Conservation (phyloP, 2,329 filamentous ascomycete genomes). For the Diaporthe vexans region DNA sequence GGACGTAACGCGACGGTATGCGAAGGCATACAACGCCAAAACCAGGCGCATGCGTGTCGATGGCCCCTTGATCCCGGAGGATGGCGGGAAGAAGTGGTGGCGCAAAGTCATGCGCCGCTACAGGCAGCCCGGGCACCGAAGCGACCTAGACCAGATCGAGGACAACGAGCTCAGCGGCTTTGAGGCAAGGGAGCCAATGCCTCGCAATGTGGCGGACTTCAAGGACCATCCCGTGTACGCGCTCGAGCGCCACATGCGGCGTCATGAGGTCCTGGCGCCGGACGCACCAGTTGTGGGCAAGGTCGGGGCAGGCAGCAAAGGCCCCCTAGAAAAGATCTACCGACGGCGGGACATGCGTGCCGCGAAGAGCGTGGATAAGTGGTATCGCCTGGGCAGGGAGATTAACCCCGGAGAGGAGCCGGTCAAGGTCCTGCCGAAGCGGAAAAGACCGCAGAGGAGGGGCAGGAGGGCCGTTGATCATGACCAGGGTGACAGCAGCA, state of each 20-base stretch:
- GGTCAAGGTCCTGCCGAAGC: conserved; percentile 77
- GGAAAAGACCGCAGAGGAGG: conserved; percentile 52
- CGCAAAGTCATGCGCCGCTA: conserved; percentile 64
- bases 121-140: conserved; percentile 45
- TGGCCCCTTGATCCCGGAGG: conserved; percentile 54
- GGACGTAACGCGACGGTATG: conserved; percentile 91
- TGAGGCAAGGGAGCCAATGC: conserved; percentile 85
- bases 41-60: conserved; percentile 88
- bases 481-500: conserved; percentile 61
- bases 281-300: conserved; percentile 81
- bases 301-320: conserved; percentile 75
- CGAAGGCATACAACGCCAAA: conserved; percentile 91
- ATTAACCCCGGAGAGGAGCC: conserved; percentile 85
- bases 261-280: conserved; percentile 85
- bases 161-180: conserved; percentile 79
- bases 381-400: conserved; percentile 89
- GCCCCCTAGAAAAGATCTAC: conserved; percentile 82
- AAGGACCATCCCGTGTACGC: conserved; percentile 89
- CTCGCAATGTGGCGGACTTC: conserved; percentile 87
- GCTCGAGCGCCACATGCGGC: conserved; percentile 85
- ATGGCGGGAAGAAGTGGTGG: conserved; percentile 62
- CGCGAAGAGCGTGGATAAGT: conserved; percentile 85
- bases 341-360: conserved; percentile 84
- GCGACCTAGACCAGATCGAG: conserved; percentile 87
- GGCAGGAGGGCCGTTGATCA: conserved; percentile 39